Conservation (phyloP, 352 stramenopile genomes). For the Phytophthora fragariae region DNA sequence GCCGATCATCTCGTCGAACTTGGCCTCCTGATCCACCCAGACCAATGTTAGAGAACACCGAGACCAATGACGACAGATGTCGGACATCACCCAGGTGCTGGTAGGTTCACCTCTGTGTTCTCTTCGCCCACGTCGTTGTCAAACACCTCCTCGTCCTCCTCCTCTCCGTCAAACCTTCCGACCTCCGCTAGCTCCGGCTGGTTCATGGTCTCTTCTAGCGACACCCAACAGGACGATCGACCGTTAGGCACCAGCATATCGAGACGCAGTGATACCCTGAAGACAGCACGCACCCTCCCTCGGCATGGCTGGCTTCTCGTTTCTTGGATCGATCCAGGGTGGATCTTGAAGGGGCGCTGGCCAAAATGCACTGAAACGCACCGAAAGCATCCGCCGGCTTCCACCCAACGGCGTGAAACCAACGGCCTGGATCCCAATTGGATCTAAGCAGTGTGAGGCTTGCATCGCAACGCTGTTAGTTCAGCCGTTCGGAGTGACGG, state of each 20-base stretch:
- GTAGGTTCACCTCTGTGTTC: conserved; percentile 59
- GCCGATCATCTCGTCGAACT: conserved; percentile 86
- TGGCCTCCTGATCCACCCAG: conserved; percentile 47
- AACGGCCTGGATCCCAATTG: conserved; percentile 2
- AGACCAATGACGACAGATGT: background rate
- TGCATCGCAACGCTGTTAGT: background rate
- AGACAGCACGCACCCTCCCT: conserved; percentile 15
- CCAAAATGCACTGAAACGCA: background rate
- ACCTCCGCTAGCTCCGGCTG: conserved; percentile 63
- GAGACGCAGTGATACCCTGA: background rate
- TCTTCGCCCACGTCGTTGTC: conserved; percentile 68
- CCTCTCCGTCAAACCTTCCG: conserved; percentile 32
- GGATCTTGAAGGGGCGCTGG: conserved; percentile 33
- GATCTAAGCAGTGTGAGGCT: too few species aligned
- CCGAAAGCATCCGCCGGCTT: background rate
- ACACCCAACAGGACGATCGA: background rate
- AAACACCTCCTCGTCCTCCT: conserved; percentile 63
- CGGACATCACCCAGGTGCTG: background rate
- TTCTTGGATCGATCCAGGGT: background rate
- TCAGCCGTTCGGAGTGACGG: conserved; percentile 18
- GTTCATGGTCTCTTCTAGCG: conserved; percentile 36
- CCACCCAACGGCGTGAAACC: conserved; percentile 20
- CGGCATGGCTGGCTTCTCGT: conserved; percentile 26
- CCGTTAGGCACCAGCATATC: background rate
- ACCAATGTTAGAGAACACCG: background rate